phyloP scores from a whole-genome alignment of 2,329 filamentous ascomycete genomes.

The Diaporthe aspalathi region DNA sequence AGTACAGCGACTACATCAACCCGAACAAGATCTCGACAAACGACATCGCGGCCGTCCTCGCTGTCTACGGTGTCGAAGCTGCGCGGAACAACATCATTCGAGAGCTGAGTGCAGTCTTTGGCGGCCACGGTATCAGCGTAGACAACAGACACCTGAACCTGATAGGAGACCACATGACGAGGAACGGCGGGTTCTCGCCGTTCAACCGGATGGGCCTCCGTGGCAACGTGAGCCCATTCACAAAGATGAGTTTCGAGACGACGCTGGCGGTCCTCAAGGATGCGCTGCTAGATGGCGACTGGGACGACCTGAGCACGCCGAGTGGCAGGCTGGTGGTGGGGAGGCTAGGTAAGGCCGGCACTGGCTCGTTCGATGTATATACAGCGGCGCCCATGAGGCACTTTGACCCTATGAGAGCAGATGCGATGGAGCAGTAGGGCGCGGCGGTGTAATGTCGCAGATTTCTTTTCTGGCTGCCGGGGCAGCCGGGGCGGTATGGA shows the following conservation, averaged over 20 bases:
- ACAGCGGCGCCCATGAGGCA: slow-evolving; percentile 68
- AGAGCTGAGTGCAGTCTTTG: slow-evolving; percentile 88
- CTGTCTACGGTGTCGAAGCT: slow-evolving; percentile 92
- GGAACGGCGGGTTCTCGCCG: slow-evolving; percentile 86
- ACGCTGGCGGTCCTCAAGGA: slow-evolving; percentile 94
- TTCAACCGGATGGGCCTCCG: slow-evolving; percentile 93
- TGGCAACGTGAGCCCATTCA: slow-evolving; percentile 88
- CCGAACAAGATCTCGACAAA: slow-evolving; percentile 90
- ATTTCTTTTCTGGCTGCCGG: too few relatives aligned
- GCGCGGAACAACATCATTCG: slow-evolving; percentile 87
- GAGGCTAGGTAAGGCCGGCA: slow-evolving; percentile 83
- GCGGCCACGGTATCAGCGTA: slow-evolving; percentile 89
- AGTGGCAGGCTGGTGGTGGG: slow-evolving; percentile 91
- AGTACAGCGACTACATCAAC: slow-evolving; percentile 86
- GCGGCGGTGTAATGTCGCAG: neutral
- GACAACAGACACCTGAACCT: slow-evolving; percentile 93
- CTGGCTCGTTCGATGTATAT: slow-evolving; percentile 91
- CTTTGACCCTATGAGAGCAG: slow-evolving; percentile 48
- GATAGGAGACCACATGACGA: slow-evolving; percentile 98
- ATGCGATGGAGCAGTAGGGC: slow-evolving; percentile 37
- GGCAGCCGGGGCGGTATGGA: neutral
- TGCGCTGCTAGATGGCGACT: slow-evolving; percentile 89
- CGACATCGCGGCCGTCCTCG: slow-evolving; percentile 87
- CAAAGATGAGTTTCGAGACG: slow-evolving; percentile 99
- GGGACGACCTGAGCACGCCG: slow-evolving; percentile 87